Conservation (phyloP, 192 early-diverging fungal species). For the Haplosporangium gracile region DNA sequence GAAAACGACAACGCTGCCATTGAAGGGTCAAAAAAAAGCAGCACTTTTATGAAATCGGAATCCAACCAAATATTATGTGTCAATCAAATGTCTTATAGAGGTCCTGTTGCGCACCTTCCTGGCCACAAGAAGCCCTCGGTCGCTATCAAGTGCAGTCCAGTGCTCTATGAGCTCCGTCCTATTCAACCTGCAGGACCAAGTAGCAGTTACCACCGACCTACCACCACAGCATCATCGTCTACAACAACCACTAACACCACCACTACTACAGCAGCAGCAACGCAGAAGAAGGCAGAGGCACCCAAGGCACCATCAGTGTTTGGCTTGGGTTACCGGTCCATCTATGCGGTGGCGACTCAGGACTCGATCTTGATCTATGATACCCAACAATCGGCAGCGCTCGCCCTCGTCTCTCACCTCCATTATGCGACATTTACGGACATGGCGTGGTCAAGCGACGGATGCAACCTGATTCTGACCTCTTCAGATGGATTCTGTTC, state of each 20-base stretch:
- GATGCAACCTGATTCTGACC: conserved; percentile 77
- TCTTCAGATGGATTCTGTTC: conserved; percentile 93
- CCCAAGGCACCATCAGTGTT: conserved; percentile 44
- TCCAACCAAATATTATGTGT: neutral
- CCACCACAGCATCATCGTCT: neutral
- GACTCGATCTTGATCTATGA: conserved; percentile 90
- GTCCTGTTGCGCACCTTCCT: conserved; percentile 77
- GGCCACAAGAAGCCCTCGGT: conserved; percentile 85
- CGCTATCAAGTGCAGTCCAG: conserved; percentile 79
- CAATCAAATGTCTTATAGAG: conserved; percentile 34
- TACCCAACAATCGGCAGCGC: conserved; percentile 78
- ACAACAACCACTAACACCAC: conserved; percentile 17
- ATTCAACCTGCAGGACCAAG: conserved; percentile 20
- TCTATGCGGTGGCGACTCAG: conserved; percentile 90
- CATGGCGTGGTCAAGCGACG: conserved; percentile 87
- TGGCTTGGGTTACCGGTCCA: conserved; percentile 76
- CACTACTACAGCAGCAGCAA: neutral
- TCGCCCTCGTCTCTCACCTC: conserved; percentile 81
- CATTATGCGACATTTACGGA: conserved; percentile 95
- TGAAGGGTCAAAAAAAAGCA: neutral
- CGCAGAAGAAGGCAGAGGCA: conserved; percentile 9
- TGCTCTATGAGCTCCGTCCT: conserved; percentile 63
- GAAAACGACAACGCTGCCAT: neutral
- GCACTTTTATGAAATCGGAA: neutral
- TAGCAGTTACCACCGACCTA: conserved; percentile 8